A percentile compares a stretch with the other conserved stretches of the same genome.
Conservation (phyloP, 2,329 filamentous ascomycete genomes). For the Exserohilum rostratum region DNA sequence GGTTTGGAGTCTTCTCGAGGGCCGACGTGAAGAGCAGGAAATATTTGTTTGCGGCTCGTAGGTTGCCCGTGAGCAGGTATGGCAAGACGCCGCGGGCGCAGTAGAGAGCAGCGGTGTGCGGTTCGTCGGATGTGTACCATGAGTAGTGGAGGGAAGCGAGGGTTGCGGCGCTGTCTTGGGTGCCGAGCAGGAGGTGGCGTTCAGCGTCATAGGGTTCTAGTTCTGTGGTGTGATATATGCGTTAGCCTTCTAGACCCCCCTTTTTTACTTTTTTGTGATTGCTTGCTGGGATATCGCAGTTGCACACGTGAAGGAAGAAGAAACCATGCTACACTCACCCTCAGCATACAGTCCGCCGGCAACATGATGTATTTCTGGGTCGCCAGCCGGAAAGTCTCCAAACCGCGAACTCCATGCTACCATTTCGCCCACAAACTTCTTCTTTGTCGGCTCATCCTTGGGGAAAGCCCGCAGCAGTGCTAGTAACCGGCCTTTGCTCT, state of each 20-base stretch:
- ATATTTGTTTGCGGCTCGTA: constrained; percentile 84
- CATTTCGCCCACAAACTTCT: constrained; percentile 88
- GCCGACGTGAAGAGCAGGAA: constrained; percentile 76
- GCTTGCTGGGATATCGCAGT: not conserved
- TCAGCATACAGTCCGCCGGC: constrained; percentile 87
- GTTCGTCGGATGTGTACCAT: constrained; percentile 90
- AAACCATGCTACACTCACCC: constrained; percentile 53
- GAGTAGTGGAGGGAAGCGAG: constrained; percentile 85
- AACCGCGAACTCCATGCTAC: constrained; percentile 87
- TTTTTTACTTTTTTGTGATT: not conserved
- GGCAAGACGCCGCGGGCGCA: constrained; percentile 86
- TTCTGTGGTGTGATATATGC: constrained; percentile 57
- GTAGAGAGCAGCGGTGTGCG: constrained; percentile 86
- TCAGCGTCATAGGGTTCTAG: constrained; percentile 94
- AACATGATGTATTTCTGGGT: constrained; percentile 93
- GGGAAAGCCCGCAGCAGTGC: constrained; percentile 82
- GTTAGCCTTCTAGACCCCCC: not conserved
- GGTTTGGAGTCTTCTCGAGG: constrained; percentile 65
- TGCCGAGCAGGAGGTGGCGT: constrained; percentile 85
- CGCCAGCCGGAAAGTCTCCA: constrained; percentile 86
- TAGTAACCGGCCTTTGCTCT: constrained; percentile 74
- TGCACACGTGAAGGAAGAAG: no score
- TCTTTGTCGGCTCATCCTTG: constrained; percentile 83
- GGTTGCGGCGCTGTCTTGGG: constrained; percentile 81
- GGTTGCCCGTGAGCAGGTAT: constrained; percentile 87